Conservation (phyloP, 805 yeast genomes). For the Candida rishiriensis region DNA sequence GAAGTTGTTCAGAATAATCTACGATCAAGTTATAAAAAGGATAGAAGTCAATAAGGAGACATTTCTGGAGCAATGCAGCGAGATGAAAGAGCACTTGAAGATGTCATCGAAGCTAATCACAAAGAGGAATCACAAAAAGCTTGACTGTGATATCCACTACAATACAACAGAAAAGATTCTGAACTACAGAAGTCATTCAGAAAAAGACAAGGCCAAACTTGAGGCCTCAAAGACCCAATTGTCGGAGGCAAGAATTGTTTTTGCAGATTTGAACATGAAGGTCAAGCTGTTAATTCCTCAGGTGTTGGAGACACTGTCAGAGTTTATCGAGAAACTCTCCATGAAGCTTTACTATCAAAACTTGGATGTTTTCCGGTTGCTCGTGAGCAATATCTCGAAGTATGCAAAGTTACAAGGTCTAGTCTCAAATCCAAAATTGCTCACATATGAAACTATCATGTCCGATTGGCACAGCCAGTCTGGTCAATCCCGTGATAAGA, state of each 20-base stretch:
- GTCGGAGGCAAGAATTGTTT: constrained; percentile 29
- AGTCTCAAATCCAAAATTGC: constrained; percentile 7
- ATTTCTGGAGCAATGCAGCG: constrained; percentile 33
- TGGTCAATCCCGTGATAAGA: constrained; percentile 31
- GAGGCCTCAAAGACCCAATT: constrained; percentile 28
- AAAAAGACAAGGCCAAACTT: constrained; percentile 35
- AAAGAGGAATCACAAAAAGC: constrained; percentile 41
- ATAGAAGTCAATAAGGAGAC: constrained; percentile 24
- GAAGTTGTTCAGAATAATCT: constrained; percentile 21
- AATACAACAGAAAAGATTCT: constrained; percentile 36
- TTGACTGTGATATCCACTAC: constrained; percentile 35
- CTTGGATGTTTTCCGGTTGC: constrained; percentile 29
- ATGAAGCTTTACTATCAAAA: constrained; percentile 37
- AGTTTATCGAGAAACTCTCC: constrained; percentile 41
- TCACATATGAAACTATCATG: constrained; percentile 31
- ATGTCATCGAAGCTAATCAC: constrained; percentile 36
- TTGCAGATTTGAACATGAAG: constrained; percentile 35
- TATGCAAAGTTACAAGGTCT: constrained; percentile 32
- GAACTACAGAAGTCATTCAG: constrained; percentile 30
- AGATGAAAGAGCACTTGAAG: constrained; percentile 35
- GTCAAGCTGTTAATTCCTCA: constrained; percentile 43
- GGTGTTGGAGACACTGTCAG: constrained; percentile 40
- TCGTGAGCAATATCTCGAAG: constrained; percentile 28
- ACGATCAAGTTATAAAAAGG: constrained; percentile 19
- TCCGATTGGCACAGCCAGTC: constrained; percentile 37